phyloP scores from a whole-genome alignment of 1,284 basidiomycete species.

The Mycosarcoma mackinlayi region DNA sequence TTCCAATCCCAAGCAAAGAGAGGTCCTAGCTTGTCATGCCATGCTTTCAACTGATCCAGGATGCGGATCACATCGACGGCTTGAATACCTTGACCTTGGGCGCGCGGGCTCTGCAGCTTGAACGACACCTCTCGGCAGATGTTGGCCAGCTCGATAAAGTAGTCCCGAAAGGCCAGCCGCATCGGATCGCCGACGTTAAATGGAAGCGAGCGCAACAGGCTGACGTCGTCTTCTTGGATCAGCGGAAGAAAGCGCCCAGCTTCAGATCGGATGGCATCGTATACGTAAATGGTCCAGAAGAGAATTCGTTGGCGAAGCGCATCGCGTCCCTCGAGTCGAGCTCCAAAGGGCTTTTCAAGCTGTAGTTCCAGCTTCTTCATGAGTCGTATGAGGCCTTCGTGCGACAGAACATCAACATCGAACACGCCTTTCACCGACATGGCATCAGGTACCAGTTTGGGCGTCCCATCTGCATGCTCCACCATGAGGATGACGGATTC shows the following conservation, averaged over 20 bases:
- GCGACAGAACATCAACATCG: constrained; percentile 28
- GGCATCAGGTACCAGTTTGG: constrained; percentile 19
- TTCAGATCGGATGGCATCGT: constrained; percentile 41
- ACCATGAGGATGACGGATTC: constrained; percentile 36
- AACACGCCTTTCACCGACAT: constrained; percentile 32
- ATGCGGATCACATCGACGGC: constrained; percentile 14
- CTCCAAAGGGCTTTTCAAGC: constrained; percentile 27
- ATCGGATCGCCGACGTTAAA: background rate
- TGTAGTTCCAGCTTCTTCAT: constrained; percentile 42
- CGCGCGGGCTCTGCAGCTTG: constrained; percentile 15
- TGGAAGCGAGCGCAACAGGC: constrained; percentile 4
- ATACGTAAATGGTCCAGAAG: constrained; percentile 43
- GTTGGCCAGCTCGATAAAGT: constrained; percentile 22
- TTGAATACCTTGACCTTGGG: constrained; percentile 21
- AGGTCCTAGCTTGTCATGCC: constrained; percentile 18
- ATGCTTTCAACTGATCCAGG: constrained; percentile 21
- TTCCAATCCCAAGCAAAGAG: constrained; percentile 35
- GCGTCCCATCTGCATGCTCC: constrained; percentile 16
- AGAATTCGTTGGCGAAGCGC: constrained; percentile 24
- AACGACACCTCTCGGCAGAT: constrained; percentile 22
- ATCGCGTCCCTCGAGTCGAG: constrained; percentile 27
- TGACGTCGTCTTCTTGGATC: constrained; percentile 25
- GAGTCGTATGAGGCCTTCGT: constrained; percentile 32
- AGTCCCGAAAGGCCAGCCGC: constrained; percentile 18
- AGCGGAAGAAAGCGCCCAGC: constrained; percentile 26